Percentiles rank a stretch among this genome's conserved stretches.
phyloP scores from a whole-genome alignment of 1,284 basidiomycete species.

The Sporisorium sorghi region DNA sequence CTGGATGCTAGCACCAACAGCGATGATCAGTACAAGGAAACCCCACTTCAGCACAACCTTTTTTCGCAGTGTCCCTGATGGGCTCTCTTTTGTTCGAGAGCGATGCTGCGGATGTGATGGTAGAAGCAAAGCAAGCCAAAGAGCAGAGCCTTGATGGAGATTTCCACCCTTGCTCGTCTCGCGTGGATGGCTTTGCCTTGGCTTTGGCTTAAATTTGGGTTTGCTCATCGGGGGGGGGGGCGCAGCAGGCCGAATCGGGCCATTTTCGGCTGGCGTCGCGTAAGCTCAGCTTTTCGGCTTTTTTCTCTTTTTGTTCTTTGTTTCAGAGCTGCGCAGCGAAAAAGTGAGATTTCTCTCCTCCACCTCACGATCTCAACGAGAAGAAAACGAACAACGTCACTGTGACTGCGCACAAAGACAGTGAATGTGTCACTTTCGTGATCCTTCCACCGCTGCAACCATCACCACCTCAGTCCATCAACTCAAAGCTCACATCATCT shows the following conservation, averaged over 20 bases:
- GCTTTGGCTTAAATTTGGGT: not conserved
- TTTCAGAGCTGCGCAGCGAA: not conserved
- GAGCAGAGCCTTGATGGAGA: not conserved
- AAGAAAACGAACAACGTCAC: too few relatives aligned
- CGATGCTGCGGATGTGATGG: constrained; percentile 19
- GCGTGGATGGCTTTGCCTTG: constrained; percentile 8
- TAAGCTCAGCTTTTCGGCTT: constrained; percentile 36
- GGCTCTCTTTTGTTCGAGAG: constrained; percentile 1
- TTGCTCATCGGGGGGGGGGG: constrained; percentile 13
- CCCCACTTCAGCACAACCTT: not conserved
- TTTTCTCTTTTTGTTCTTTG: not conserved
- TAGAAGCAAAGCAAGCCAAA: not conserved
- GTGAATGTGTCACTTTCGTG: too few relatives aligned
- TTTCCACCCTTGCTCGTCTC: not conserved
- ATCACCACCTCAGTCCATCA: too few relatives aligned
- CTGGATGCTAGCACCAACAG: not conserved
- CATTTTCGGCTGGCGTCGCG: constrained; percentile 9
- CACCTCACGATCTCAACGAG: constrained; percentile 6
- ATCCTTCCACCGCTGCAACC: too few relatives aligned
- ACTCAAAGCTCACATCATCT: too few relatives aligned
- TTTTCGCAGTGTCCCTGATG: constrained; percentile 6
- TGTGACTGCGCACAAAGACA: constrained; percentile 1
- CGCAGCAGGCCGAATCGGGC: not conserved
- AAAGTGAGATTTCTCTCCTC: constrained; percentile 13
- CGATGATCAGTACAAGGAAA: constrained; percentile 11